Evolutionary conservation across 1,139 yeast genomes (phyloP), one percentile per base, ranked within the genome.

Genomic region (Taphrina confusa): DNA sequence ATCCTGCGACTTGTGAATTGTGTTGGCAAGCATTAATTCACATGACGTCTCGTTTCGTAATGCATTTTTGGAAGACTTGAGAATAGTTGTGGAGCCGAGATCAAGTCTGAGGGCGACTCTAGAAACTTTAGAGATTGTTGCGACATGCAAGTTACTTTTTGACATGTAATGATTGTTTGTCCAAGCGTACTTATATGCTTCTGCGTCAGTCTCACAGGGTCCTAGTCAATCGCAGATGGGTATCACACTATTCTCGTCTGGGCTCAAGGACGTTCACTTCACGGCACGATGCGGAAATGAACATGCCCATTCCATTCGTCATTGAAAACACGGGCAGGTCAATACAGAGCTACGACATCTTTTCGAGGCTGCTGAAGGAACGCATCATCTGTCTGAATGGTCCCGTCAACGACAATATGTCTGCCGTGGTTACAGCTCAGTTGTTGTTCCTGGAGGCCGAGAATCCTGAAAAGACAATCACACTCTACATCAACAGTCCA

Each of bases 361-460:
- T 64, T 44, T 61, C 65, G 44, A 62, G 67, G 60, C 61, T 71
- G 12, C 62, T 71, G 2, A 62, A 65, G 8, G 74, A 71, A 40
- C 63, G 74, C 25, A 71, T 71, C 58, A 69, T 71, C 14, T 69
- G 69, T 61, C 60, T 71, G 16, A 68, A 70, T 30, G 74, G 74
- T 4, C 65, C 68, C 5, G 63, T 61, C 30, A 69, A 71, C 37
- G 72, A 70, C 60, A 55, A 61, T 28, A 58, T 70, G 56, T 68
- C 74, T 2, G 69, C 74, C 14, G 61, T 68, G 2, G 66, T 72
- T n/a, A 71, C 72, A 22, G 73, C 74, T 1, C 75, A 72, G 50
- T 65, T 72, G 28, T 63, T 72, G 14, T 72, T 67, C 45, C 60
- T 72, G 37, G 75, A 72, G 55, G 68, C 72, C 1, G 69, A 71